These are phyloP conservation scores for Fusarium fujikuroi DNA, from an alignment of 2,329 filamentous ascomycete genomes.

Conservation along the genomic window DNA sequence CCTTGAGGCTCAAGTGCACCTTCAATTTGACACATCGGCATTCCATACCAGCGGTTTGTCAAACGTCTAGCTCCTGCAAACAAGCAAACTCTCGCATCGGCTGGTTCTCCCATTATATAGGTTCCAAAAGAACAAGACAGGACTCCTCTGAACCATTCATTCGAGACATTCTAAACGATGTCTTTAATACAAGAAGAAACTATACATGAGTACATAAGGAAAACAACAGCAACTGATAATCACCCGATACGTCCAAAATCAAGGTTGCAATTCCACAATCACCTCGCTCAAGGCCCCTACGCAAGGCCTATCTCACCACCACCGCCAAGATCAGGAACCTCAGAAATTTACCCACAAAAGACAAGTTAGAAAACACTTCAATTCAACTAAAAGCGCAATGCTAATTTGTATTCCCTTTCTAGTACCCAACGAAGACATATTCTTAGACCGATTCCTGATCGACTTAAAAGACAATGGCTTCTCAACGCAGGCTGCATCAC, in stretches of 20 bases:
- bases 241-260: neutral
- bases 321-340: rapidly evolving
- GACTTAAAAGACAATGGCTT: neutral
- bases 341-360: rapidly evolving
- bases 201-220: neutral
- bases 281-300: rapidly evolving
- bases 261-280: rapidly evolving
- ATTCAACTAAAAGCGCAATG: rapidly evolving
- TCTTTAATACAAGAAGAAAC: neutral
- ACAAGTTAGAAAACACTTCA: rapidly evolving
- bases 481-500: neutral
- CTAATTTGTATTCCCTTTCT: neutral
- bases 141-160: too few relatives aligned
- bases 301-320: neutral
- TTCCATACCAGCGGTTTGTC: too few relatives aligned
- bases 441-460: neutral
- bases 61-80: too few relatives aligned
- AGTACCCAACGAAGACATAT: neutral
- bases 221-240: neutral
- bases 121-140: too few relatives aligned
- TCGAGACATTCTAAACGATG: too few relatives aligned
- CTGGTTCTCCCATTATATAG: too few relatives aligned
- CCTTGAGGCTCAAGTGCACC: neutral
- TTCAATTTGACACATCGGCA: too few relatives aligned
- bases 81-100: too few relatives aligned